Conservation (phyloP, 2,329 filamentous ascomycete genomes). For the Rutstroemia sp. region DNA sequence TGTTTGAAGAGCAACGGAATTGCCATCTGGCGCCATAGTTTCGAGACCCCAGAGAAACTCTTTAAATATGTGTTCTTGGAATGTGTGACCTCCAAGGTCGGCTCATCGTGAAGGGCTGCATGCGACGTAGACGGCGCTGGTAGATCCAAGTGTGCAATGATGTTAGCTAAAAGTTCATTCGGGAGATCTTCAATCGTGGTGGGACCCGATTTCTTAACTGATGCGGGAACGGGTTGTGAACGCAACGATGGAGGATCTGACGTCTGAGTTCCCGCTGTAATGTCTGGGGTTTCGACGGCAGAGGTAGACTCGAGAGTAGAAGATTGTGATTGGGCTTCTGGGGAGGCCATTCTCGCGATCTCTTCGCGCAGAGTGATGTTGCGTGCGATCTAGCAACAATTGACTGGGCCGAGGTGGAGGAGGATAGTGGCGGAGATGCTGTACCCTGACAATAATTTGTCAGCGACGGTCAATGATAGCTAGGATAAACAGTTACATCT, state of each 20-base stretch:
- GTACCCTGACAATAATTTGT: no score
- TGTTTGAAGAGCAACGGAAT: conserved; percentile 53
- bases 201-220: background rate
- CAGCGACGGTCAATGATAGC: no score
- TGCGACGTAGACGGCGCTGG: conserved; percentile 41
- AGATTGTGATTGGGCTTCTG: no score
- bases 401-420: no score
- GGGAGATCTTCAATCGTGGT: conserved; percentile 37
- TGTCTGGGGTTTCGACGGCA: no score
- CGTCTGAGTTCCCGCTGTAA: background rate
- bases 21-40: conserved; percentile 42
- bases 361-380: no score
- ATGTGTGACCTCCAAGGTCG: conserved; percentile 35
- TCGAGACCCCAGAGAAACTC: conserved; percentile 45
- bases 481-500: no score
- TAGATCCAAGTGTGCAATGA: conserved; percentile 47
- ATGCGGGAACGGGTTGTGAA: background rate
- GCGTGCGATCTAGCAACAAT: no score
- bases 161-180: conserved; percentile 51
- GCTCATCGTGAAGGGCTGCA: conserved; percentile 40
- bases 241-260: background rate
- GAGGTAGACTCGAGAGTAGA: no score
- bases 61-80: conserved; percentile 43
- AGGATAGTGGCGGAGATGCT: no score
- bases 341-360: no score